These are phyloP conservation scores for Entoloma clypeatum DNA, from an alignment of 1,284 basidiomycete genomes.

Conservation along the genomic window DNA sequence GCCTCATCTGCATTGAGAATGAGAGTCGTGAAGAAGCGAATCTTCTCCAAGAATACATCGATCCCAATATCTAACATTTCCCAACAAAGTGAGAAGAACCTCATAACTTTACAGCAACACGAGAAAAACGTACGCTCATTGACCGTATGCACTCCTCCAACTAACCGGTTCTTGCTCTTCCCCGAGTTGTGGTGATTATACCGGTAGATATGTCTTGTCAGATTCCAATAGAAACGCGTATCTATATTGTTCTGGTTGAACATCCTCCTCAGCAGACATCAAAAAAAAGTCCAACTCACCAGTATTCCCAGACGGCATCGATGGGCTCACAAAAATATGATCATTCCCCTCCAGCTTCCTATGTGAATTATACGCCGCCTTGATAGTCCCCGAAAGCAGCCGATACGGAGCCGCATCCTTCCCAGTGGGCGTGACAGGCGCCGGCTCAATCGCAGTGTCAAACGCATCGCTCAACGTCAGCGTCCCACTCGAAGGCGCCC, in stretches of 20 bases:
- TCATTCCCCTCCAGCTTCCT: constrained; percentile 21
- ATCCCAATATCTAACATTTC: constrained; percentile 36
- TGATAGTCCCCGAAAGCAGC: constrained; percentile 45
- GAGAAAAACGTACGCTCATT: constrained; percentile 45
- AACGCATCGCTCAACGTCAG: constrained; percentile 37
- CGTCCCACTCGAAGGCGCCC: constrained; percentile 32
- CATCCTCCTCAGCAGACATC: background rate
- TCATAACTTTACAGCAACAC: too few species aligned
- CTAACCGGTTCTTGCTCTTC: constrained; percentile 24
- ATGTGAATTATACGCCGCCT: constrained; percentile 40
- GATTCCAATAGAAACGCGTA: constrained; percentile 49
- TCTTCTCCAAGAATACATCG: constrained; percentile 41
- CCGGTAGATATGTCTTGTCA: constrained; percentile 52
- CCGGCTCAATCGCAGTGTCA: constrained; percentile 37
- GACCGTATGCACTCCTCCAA: constrained; percentile 59
- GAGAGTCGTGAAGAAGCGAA: constrained; percentile 44
- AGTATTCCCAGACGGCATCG: constrained; percentile 37
- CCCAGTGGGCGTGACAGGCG: constrained; percentile 40
- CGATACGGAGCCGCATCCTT: constrained; percentile 37
- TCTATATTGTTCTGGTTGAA: constrained; percentile 27
- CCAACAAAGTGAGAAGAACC: too few species aligned
- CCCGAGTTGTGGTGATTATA: constrained; percentile 40
- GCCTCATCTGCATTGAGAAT: constrained; percentile 44
- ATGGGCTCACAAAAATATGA: constrained; percentile 32
- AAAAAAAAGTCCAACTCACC: constrained; percentile 22